Conservation (phyloP, 768 basidiomycete species). For the Infundibulicybe gibba region DNA sequence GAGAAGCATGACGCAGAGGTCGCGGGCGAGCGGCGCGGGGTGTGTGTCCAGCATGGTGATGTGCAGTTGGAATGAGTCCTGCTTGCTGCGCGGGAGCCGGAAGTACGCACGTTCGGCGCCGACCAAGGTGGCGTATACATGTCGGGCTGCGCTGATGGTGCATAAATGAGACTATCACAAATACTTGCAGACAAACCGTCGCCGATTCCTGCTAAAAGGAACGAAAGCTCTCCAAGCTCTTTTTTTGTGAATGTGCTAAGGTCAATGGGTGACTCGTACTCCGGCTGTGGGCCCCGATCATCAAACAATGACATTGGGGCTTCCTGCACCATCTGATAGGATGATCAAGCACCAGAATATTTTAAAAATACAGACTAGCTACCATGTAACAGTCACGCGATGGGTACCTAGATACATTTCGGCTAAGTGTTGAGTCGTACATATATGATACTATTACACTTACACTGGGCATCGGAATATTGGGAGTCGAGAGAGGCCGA, state of each 20-base stretch:
- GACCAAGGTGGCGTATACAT: constrained; percentile 21
- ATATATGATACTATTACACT: no score
- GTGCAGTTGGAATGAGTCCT: constrained; percentile 10
- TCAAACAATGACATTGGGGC: constrained; percentile 20
- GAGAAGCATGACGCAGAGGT: constrained; percentile 16
- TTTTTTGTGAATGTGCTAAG: constrained; percentile 10
- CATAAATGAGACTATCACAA: background rate
- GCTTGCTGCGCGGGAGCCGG: constrained; percentile 10
- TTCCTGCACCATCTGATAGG: constrained; percentile 16
- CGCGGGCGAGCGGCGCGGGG: constrained; percentile 17
- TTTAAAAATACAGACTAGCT: no score
- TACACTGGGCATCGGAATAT: no score
- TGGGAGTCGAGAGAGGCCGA: no score
- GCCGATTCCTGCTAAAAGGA: constrained; percentile 22
- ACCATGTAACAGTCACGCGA: no score
- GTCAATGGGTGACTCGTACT: constrained; percentile 13
- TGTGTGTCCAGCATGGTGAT: constrained; percentile 22
- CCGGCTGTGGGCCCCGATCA: constrained; percentile 16
- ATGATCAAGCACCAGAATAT: background rate
- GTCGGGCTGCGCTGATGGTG: constrained; percentile 10
- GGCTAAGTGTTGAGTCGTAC: no score
- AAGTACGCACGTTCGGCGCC: constrained; percentile 14
- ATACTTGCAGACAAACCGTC: constrained; percentile 13
- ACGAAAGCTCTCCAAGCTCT: constrained; percentile 13
- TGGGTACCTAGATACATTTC: no score